Conservation (phyloP, 164 flowering plant species). For the Vitis amurensis region DNA sequence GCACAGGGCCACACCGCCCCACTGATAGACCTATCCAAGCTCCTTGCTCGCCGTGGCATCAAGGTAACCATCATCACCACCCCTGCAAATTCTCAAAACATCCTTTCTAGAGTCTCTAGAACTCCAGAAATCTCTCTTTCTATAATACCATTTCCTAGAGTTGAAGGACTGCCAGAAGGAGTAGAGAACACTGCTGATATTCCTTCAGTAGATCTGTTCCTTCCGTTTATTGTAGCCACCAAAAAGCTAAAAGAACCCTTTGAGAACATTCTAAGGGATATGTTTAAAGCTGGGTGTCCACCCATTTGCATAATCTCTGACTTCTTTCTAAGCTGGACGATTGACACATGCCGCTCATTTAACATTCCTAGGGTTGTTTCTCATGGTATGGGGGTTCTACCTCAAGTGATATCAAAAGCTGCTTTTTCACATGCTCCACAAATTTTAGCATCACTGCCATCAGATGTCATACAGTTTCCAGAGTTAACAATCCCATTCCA, state of each 20-base stretch:
- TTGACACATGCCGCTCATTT: slow-evolving; percentile 16
- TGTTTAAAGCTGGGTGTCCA: slow-evolving; percentile 15
- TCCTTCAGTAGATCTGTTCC: slow-evolving; percentile 25
- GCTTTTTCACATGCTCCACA: neutral
- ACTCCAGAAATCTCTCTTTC: neutral
- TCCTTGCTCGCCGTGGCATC: slow-evolving; percentile 17
- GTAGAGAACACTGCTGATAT: slow-evolving; percentile 34
- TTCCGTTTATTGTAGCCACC: slow-evolving; percentile 21
- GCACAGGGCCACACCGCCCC: slow-evolving; percentile 44
- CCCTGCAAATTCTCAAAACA: slow-evolving; percentile 28
- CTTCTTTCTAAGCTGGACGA: slow-evolving; percentile 40
- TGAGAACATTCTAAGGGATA: slow-evolving; percentile 5
- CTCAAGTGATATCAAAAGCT: slow-evolving; percentile 26
- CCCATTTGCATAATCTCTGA: slow-evolving; percentile 45
- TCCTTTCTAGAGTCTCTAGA: neutral
- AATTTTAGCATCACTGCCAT: neutral
- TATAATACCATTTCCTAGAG: slow-evolving; percentile 25
- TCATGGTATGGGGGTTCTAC: slow-evolving; percentile 40
- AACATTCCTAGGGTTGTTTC: slow-evolving; percentile 35
- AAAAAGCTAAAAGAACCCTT: slow-evolving; percentile 26
- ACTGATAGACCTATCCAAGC: slow-evolving; percentile 30
- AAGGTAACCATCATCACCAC: slow-evolving; percentile 38
- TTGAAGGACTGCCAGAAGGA: slow-evolving; percentile 22
- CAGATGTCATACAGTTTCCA: slow-evolving; percentile 12
- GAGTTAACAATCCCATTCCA: too few relatives aligned